These are phyloP conservation scores for Yarrowia osloensis DNA, from an alignment of 805 yeast genomes.

Conservation along the genomic window DNA sequence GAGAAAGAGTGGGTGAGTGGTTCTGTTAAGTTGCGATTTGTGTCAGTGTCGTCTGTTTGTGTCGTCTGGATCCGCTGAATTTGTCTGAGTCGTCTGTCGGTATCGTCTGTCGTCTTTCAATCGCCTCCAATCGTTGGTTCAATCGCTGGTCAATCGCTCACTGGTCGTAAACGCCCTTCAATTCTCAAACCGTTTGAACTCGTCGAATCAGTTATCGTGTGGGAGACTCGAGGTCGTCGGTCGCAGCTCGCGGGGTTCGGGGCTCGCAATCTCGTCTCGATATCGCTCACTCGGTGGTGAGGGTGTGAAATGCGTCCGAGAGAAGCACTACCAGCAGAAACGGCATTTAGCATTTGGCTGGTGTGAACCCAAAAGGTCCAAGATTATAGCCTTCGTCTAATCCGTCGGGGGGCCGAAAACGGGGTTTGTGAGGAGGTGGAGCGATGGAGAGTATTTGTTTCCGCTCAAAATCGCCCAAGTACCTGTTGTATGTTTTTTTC, in stretches of 20 bases:
- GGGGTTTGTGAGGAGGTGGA: background rate
- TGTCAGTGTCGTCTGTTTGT: background rate
- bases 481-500: background rate
- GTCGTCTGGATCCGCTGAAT: too few species aligned
- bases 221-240: too few species aligned
- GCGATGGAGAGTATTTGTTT: background rate
- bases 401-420: background rate
- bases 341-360: slow-evolving; percentile 11
- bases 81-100: too few species aligned
- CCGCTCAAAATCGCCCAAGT: background rate
- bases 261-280: background rate
- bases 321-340: slow-evolving; percentile 14
- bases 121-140: too few species aligned
- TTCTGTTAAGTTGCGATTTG: background rate
- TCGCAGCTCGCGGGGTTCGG: background rate
- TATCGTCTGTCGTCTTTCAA: too few species aligned
- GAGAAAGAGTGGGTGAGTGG: background rate
- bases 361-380: background rate
- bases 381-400: slow-evolving; percentile 7
- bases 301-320: slow-evolving; percentile 9
- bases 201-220: too few species aligned
- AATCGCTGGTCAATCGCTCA: too few species aligned
- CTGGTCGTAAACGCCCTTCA: too few species aligned
- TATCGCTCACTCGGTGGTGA: background rate
- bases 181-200: too few species aligned